A percentile compares a stretch with the other conserved stretches of the same genome.
These are phyloP conservation scores for Ambrosia artemisiifolia DNA, from an alignment of 129 eudicot species.

Conservation along the genomic window DNA sequence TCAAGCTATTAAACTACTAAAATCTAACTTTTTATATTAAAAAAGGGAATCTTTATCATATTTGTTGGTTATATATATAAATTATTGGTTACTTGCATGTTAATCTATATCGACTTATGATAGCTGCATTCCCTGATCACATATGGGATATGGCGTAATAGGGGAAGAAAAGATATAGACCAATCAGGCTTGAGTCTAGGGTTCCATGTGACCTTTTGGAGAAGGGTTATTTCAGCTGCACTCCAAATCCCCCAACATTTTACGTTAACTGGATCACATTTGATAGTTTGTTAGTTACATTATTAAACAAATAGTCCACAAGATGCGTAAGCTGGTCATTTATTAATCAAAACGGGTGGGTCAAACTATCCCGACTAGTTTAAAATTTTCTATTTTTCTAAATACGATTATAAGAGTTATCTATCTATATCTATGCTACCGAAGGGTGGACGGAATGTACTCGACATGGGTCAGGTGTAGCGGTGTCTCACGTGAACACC, in stretches of 20 bases:
- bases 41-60: neutral
- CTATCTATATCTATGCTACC: too few relatives aligned
- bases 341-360: neutral
- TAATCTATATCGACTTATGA: neutral
- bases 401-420: neutral
- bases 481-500: too few relatives aligned
- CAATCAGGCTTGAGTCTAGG: neutral
- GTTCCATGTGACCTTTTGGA: constrained; percentile 11
- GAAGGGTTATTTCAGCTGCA: neutral
- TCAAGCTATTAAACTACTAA: too few relatives aligned
- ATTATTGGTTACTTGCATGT: constrained; percentile 2
- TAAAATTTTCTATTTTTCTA: neutral
- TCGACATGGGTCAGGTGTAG: too few relatives aligned
- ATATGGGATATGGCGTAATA: neutral
- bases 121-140: constrained; percentile 15
- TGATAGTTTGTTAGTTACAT: too few relatives aligned
- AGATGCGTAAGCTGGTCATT: neutral
- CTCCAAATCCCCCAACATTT: neutral
- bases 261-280: neutral
- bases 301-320: neutral
- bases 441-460: too few relatives aligned
- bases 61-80: constrained; percentile 5
- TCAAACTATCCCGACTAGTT: neutral
- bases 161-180: neutral
- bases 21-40: neutral